Percentiles rank a stretch among this genome's conserved stretches.
These are phyloP conservation scores for Malassezia brasiliensis DNA, from an alignment of 1,284 basidiomycete genomes.

Conservation along the genomic window DNA sequence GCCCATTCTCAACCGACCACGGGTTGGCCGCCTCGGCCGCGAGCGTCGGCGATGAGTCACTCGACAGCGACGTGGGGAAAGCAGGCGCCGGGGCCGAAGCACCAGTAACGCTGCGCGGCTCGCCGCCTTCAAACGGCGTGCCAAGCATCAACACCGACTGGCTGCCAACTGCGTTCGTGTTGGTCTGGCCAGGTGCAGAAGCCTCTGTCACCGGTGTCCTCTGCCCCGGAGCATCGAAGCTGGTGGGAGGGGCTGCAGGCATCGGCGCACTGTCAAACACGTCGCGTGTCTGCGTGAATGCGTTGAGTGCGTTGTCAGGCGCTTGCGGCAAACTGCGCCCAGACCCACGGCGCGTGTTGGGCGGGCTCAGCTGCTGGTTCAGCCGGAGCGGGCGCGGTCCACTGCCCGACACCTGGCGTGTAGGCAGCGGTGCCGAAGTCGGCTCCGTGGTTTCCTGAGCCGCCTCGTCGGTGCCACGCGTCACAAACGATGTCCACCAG, in stretches of 20 bases:
- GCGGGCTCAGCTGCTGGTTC: neutral
- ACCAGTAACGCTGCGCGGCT: neutral
- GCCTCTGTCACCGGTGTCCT: neutral
- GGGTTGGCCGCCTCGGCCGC: neutral
- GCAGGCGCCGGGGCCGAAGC: neutral
- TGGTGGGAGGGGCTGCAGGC: neutral
- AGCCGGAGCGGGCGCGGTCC: slow-evolving; percentile 11
- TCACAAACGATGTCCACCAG: slow-evolving; percentile 29
- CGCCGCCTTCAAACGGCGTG: neutral
- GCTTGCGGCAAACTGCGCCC: neutral
- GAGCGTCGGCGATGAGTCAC: neutral
- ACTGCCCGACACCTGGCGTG: neutral
- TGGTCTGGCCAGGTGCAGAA: neutral
- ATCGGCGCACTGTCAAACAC: neutral
- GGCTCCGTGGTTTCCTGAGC: neutral
- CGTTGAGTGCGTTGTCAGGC: neutral
- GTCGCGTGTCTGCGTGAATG: neutral
- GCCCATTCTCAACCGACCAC: neutral
- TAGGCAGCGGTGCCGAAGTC: neutral
- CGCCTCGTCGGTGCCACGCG: neutral
- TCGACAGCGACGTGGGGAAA: neutral
- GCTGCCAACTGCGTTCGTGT: neutral
- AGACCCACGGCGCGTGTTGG: neutral
- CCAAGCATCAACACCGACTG: neutral
- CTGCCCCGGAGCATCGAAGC: neutral